Conservation (phyloP, 306 rosid species). For the Cicer chorassanicum region DNA sequence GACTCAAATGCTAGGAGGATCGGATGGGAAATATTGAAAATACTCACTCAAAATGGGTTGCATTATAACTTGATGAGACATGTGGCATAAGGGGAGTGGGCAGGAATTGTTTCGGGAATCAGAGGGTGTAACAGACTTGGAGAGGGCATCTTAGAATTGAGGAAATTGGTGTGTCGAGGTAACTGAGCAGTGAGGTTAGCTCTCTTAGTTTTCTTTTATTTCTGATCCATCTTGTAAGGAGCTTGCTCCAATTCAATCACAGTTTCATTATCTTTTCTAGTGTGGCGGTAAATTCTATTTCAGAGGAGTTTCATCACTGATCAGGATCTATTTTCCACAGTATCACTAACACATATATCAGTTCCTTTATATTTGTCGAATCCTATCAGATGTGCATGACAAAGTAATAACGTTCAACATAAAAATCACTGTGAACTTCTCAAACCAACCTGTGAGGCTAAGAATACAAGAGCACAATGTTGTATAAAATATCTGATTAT, state of each 20-base stretch:
- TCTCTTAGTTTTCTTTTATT: background rate
- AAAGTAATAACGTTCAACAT: slow-evolving; percentile 32
- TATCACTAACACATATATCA: background rate
- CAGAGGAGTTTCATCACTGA: background rate
- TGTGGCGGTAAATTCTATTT: background rate
- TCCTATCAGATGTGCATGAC: slow-evolving; percentile 8
- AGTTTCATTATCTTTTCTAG: background rate
- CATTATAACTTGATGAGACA: background rate
- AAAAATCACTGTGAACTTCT: slow-evolving; percentile 32
- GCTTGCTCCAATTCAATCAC: background rate
- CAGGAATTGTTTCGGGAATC: background rate
- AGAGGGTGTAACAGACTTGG: background rate
- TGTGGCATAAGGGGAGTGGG: background rate
- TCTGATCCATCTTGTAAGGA: background rate
- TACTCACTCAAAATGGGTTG: background rate
- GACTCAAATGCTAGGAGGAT: background rate
- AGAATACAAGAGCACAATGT: slow-evolving; percentile 88
- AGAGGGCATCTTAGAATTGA: background rate
- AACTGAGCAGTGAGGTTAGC: background rate
- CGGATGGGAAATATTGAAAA: background rate
- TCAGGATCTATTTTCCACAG: background rate
- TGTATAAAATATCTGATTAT: slow-evolving; percentile 96
- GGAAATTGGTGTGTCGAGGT: background rate
- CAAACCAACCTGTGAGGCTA: slow-evolving; percentile 79
- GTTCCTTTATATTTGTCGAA: background rate